Evolutionary conservation across 805 yeast species (phyloP).

Genomic region (Tetrapisispora namnaoensis): DNA sequence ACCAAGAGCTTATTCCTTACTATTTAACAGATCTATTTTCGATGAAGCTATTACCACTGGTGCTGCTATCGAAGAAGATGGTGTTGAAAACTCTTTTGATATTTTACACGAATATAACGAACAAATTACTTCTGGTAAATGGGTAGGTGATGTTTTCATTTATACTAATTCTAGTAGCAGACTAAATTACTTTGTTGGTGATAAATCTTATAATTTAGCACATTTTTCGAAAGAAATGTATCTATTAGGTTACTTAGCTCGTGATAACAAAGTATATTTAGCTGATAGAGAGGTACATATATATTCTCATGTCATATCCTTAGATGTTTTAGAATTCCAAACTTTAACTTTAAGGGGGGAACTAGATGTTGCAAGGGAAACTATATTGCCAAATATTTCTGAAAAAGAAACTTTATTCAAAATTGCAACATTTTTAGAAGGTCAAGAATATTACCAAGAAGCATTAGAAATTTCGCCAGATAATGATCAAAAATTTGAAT

Average conservation of each 20-base stretch:
- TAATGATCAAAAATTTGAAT: slow-evolving; percentile 82
- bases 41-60: slow-evolving; percentile 51
- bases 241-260: slow-evolving; percentile 78
- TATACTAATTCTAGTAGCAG: slow-evolving; percentile 83
- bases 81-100: slow-evolving; percentile 78
- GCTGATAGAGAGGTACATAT: slow-evolving; percentile 86
- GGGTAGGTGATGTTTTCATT: slow-evolving; percentile 96
- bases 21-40: slow-evolving; percentile 60
- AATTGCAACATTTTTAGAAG: slow-evolving; percentile 86
- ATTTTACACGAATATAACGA: slow-evolving; percentile 77
- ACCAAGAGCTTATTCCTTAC: slow-evolving; percentile 60
- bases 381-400: slow-evolving; percentile 49
- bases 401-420: slow-evolving; percentile 55
- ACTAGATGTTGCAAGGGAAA: slow-evolving; percentile 64
- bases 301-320: slow-evolving; percentile 67
- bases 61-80: slow-evolving; percentile 66
- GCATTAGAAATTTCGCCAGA: slow-evolving; percentile 81
- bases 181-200: slow-evolving; percentile 90
- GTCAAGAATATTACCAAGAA: slow-evolving; percentile 77
- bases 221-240: slow-evolving; percentile 87
- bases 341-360: slow-evolving; percentile 94
- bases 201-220: slow-evolving; percentile 80
- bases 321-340: slow-evolving; percentile 88
- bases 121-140: slow-evolving; percentile 74
- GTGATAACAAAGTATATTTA: slow-evolving; percentile 82